Base-by-base conservation (phyloP, 2,329 filamentous ascomycete genomes). In the Scopulariopsis brevicaulis region DNA sequence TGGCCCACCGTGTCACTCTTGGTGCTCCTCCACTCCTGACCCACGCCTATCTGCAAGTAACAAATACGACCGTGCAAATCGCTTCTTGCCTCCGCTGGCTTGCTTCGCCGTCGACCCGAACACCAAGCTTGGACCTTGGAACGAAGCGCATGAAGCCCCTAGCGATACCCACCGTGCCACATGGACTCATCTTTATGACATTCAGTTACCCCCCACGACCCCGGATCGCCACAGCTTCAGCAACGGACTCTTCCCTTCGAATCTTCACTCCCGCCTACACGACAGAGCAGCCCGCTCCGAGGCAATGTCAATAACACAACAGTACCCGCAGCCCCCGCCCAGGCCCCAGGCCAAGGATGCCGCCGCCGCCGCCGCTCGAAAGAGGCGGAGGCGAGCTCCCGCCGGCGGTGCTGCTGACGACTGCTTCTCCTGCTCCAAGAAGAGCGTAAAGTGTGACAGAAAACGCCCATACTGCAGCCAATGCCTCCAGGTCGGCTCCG, bases 381-480 rank as follows among this genome's bases (percentile, higher is more conserved):
- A 96, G 78, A 84, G 92, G 69, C 86, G 91, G 76, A 89, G 92
- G 80, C 85, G 92, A 74, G 89, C 92, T 22, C 88, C 90, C 22
- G 86, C 90, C 56, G 92, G 89, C 62, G 93, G 93, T 67, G 93
- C 93, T 60, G 85, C 89, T 53, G 91, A 96, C 71, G 93, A 97
- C 73, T 99, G 93, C 80, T 96, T 96, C 71, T 85, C 91, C 51
- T 99, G 93, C 76, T 82, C 86, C 64, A 94, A 91, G 74, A 84
- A 88, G 68, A 86, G 85, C 65, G 79, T 87, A 62, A 89, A 90
- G 72, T 99, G 93, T 76, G 93, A 97, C 73, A 85, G 93, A 65
- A 85, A 90, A 68, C 83, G 93, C 66, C 93, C 93, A 10, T 97
- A 96, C 74, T 97, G 94, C 75, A 91, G 91, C 52, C 92, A 91